Conservation (phyloP, 208 protist species). For the Phytomonas sp. region DNA sequence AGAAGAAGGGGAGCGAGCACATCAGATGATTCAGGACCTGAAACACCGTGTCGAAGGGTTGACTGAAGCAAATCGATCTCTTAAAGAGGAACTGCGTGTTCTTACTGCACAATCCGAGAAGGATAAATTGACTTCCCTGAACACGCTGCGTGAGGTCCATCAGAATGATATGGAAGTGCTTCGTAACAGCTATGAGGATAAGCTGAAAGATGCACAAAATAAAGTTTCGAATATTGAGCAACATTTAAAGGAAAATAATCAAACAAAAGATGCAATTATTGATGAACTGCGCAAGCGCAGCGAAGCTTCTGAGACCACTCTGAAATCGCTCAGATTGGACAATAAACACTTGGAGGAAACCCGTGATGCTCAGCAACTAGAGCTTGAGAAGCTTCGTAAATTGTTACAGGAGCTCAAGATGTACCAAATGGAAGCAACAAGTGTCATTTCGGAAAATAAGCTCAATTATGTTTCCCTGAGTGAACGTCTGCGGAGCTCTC, state of each 20-base stretch:
- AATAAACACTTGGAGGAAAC: conserved; percentile 37
- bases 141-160: conserved; percentile 20
- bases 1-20: conserved; percentile 13
- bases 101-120: conserved; percentile 17
- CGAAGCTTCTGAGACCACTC: conserved; percentile 19
- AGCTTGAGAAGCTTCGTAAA: conserved; percentile 47
- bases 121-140: conserved; percentile 18
- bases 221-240: conserved; percentile 15
- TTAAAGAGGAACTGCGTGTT: conserved; percentile 18
- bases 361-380: conserved; percentile 20
- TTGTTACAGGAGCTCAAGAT: conserved; percentile 42
- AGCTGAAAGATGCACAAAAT: conserved; percentile 13
- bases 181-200: conserved; percentile 23
- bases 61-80: neutral
- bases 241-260: conserved; percentile 14
- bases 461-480: conserved; percentile 67
- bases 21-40: conserved; percentile 21
- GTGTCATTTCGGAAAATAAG: conserved; percentile 65
- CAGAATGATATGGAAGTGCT: conserved; percentile 11
- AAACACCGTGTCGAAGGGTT: conserved; percentile 24
- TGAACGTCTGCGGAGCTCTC: conserved; percentile 52
- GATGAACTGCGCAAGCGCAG: conserved; percentile 9
- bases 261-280: conserved; percentile 12
- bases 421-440: conserved; percentile 51
- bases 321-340: conserved; percentile 27